Percentiles rank a stretch among this genome's conserved stretches.
Evolutionary conservation across 2,329 filamentous ascomycete species (phyloP).

Genomic region (Fusarium ramigenum): DNA sequence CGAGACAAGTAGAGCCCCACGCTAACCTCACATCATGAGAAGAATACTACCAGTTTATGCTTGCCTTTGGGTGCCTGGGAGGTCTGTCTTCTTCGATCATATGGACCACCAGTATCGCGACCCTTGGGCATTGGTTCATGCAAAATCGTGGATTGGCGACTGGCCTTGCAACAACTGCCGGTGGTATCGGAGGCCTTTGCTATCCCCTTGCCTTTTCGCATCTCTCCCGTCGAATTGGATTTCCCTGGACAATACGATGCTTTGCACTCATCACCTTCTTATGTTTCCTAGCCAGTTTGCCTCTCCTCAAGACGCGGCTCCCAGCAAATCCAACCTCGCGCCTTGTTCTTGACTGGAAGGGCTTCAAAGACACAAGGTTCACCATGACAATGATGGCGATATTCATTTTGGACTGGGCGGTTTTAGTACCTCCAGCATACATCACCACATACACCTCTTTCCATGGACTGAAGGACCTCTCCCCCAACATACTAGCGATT

Average conservation of each 20-base stretch:
- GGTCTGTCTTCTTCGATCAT: background rate
- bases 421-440: background rate
- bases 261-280: background rate
- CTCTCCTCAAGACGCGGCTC: background rate
- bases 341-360: background rate
- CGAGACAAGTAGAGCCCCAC: accelerated
- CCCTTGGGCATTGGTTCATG: background rate
- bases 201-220: background rate
- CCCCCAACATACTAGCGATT: background rate
- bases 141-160: background rate
- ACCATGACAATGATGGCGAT: background rate
- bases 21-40: background rate
- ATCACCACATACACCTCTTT: background rate
- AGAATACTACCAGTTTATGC: background rate
- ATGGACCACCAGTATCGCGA: background rate
- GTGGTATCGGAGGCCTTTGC: background rate
- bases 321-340: background rate
- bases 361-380: background rate
- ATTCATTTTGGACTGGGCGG: background rate
- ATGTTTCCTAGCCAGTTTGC: background rate
- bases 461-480: accelerated
- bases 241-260: background rate
- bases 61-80: background rate
- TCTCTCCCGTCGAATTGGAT: background rate
- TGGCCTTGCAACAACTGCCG: background rate